phyloP scores from a whole-genome alignment of 345 rosid species.

The Eucalyptus regnans region DNA sequence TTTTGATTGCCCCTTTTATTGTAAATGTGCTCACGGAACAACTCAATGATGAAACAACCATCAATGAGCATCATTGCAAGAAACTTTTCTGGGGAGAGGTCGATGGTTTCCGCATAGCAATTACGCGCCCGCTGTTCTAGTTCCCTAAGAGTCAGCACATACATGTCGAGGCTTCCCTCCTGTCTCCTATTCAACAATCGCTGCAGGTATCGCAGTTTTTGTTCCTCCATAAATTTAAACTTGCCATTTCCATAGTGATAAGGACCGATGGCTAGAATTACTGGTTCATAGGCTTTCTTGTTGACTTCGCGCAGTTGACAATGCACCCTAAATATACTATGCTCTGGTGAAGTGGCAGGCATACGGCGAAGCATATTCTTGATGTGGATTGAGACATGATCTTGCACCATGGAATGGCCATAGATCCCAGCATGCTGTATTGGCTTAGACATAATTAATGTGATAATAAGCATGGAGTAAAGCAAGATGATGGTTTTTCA shows the following conservation, averaged over 20 bases:
- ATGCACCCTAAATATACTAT: too few species aligned
- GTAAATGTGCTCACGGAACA: rapidly evolving
- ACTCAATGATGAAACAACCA: not conserved
- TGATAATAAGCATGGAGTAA: not conserved
- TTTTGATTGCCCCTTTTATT: too few species aligned
- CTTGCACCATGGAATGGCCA: too few species aligned
- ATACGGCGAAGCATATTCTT: rapidly evolving
- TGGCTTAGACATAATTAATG: not conserved
- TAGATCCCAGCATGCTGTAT: not conserved
- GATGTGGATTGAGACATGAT: not conserved
- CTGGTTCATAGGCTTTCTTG: not conserved
- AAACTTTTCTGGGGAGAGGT: not conserved
- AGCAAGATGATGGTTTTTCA: not conserved
- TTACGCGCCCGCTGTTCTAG: not conserved
- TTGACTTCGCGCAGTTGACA: not conserved
- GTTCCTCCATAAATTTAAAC: not conserved
- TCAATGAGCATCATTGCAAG: too few species aligned
- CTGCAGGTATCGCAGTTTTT: too few species aligned
- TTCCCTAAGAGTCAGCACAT: rapidly evolving
- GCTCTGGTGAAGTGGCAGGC: rapidly evolving
- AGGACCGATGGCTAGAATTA: not conserved
- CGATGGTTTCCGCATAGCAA: not conserved
- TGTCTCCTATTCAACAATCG: rapidly evolving
- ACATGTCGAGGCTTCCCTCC: rapidly evolving
- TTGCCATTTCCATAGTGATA: not conserved